These are phyloP conservation scores for Sporothrix euskadiensis DNA, from an alignment of 2,329 filamentous ascomycete species.

Conservation along the genomic window DNA sequence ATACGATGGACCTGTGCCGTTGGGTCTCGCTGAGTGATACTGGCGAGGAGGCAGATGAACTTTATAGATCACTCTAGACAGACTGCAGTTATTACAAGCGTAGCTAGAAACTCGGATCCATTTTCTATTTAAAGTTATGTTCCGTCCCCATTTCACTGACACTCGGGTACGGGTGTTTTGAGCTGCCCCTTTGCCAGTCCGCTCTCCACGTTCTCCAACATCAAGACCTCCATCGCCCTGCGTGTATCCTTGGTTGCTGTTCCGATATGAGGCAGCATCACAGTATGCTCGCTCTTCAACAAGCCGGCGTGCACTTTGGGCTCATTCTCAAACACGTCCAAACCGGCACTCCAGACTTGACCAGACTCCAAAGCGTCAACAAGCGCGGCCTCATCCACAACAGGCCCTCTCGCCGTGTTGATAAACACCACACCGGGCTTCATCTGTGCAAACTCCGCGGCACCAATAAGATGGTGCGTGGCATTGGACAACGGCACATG, in stretches of 20 bases:
- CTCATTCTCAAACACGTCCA: constrained; percentile 56
- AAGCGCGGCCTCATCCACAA: constrained; percentile 54
- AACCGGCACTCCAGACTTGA: constrained; percentile 46
- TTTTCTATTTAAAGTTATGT: background rate
- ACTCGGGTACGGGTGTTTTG: constrained; percentile 27
- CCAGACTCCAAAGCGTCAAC: constrained; percentile 49
- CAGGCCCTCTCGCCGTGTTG: constrained; percentile 55
- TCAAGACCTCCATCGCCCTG: constrained; percentile 18
- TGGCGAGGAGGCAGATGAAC: no score
- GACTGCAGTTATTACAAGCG: background rate
- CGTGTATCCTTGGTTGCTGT: constrained; percentile 70
- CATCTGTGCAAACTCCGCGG: constrained; percentile 45
- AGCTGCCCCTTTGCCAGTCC: background rate
- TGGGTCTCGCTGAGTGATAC: background rate
- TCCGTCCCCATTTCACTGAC: background rate
- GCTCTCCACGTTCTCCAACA: constrained; percentile 34
- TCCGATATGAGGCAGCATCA: constrained; percentile 82
- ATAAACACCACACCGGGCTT: constrained; percentile 54
- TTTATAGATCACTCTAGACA: no score
- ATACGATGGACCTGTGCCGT: constrained; percentile 9
- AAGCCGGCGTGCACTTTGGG: constrained; percentile 70
- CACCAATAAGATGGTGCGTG: constrained; percentile 48
- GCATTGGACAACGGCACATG: constrained; percentile 47
- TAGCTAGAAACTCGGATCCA: constrained; percentile 14
- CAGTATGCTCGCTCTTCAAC: constrained; percentile 66